A percentile compares a stretch with the other conserved stretches of the same genome.
Conservation (phyloP, 2,329 filamentous ascomycete species). For the Didymella segeticola region DNA sequence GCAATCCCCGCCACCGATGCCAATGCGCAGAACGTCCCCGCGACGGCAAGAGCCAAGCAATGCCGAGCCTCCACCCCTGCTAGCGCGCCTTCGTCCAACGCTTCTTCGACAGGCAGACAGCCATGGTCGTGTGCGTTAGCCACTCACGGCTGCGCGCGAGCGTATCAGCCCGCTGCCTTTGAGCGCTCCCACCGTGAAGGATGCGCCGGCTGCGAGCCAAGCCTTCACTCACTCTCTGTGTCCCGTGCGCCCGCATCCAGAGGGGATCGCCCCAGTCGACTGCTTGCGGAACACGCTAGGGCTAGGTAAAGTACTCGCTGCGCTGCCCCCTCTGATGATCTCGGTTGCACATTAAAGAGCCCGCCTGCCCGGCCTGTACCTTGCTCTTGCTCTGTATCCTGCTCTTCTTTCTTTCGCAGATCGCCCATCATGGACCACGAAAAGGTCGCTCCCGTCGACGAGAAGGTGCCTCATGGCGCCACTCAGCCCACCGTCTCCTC, state of each 20-base stretch:
- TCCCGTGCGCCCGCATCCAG: slow-evolving; percentile 23
- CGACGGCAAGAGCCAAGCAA: slow-evolving; percentile 18
- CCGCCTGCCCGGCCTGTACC: slow-evolving; percentile 8
- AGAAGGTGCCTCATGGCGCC: slow-evolving; percentile 32
- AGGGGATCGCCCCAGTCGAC: slow-evolving; percentile 19
- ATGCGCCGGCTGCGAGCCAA: slow-evolving; percentile 27
- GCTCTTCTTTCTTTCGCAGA: slow-evolving; percentile 21
- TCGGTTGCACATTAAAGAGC: slow-evolving; percentile 33
- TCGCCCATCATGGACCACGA: slow-evolving; percentile 37
- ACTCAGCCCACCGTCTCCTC: slow-evolving; percentile 24
- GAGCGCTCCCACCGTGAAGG: slow-evolving; percentile 16
- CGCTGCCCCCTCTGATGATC: slow-evolving; percentile 36
- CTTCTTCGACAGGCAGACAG: slow-evolving; percentile 21
- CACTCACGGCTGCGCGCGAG: slow-evolving; percentile 22
- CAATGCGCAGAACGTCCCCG: slow-evolving; percentile 34
- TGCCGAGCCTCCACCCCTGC: slow-evolving; percentile 10
- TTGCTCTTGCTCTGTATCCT: slow-evolving; percentile 10
- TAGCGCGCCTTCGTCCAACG: slow-evolving; percentile 24
- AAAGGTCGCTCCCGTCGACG: slow-evolving; percentile 29
- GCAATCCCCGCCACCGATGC: slow-evolving; percentile 24
- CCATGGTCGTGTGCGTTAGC: slow-evolving; percentile 23
- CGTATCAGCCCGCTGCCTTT: slow-evolving; percentile 23
- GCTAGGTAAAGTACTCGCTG: slow-evolving; percentile 22
- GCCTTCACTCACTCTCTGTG: slow-evolving; percentile 25
- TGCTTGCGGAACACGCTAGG: slow-evolving; percentile 24